These are phyloP conservation scores for Colletotrichum liaoningense DNA, from an alignment of 2,329 filamentous ascomycete species.

Conservation along the genomic window DNA sequence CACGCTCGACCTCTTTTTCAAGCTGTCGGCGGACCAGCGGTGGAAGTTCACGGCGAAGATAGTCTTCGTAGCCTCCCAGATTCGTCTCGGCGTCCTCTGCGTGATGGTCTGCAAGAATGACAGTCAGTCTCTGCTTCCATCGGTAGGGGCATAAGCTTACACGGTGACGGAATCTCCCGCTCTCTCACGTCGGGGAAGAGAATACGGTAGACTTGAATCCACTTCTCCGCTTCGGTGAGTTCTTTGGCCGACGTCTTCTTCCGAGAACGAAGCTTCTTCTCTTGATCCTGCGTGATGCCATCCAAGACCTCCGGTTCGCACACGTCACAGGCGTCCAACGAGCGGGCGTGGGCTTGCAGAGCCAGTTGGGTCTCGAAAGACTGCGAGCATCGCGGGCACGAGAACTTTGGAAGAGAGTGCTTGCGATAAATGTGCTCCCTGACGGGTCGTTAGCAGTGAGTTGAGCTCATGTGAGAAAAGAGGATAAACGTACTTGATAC, in stretches of 20 bases:
- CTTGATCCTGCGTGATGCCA: conserved; percentile 50
- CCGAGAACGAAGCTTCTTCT: conserved; percentile 47
- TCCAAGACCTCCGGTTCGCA: conserved; percentile 43
- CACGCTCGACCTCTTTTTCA: conserved; percentile 40
- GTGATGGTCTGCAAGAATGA: conserved; percentile 45
- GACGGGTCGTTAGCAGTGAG: not conserved
- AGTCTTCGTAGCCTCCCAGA: conserved; percentile 40
- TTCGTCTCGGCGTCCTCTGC: conserved; percentile 38
- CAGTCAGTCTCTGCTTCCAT: not conserved
- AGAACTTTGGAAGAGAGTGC: conserved; percentile 45
- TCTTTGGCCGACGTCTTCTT: conserved; percentile 45
- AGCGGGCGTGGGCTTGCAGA: conserved; percentile 46
- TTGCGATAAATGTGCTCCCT: conserved; percentile 53
- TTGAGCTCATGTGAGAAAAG: not conserved
- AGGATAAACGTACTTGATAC: conserved; percentile 48
- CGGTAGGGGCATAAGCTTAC: not conserved
- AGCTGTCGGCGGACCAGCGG: conserved; percentile 46
- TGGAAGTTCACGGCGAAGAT: conserved; percentile 47
- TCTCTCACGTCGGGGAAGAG: conserved; percentile 47
- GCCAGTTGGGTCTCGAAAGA: conserved; percentile 47
- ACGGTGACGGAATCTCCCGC: conserved; percentile 36
- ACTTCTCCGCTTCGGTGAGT: conserved; percentile 49
- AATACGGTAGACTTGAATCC: conserved; percentile 49
- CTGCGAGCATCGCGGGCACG: conserved; percentile 49
- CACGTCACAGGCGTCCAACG: conserved; percentile 39